Conservation (phyloP, 2,329 filamentous ascomycete species). For the Dothiorella sarmentorum region DNA sequence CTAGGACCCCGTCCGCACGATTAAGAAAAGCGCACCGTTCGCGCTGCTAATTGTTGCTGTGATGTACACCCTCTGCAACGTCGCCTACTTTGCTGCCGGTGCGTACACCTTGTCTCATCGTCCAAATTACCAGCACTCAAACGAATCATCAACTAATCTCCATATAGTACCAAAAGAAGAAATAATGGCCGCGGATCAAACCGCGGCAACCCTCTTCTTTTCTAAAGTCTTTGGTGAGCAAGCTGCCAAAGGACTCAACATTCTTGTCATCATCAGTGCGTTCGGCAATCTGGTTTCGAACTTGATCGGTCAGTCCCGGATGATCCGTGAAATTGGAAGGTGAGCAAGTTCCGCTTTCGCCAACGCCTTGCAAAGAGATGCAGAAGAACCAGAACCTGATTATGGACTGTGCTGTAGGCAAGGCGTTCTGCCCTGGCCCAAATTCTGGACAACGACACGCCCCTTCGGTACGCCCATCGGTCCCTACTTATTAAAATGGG, state of each 20-base stretch:
- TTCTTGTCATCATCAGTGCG: slow-evolving; percentile 65
- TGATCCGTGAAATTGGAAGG: slow-evolving; percentile 39
- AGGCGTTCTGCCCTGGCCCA: slow-evolving; percentile 64
- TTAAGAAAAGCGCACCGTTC: slow-evolving; percentile 59
- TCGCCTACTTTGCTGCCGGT: slow-evolving; percentile 60
- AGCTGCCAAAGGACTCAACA: slow-evolving; percentile 47
- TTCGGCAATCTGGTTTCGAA: slow-evolving; percentile 64
- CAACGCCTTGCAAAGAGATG: too few species aligned
- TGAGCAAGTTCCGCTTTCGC: too few species aligned
- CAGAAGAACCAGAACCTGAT: too few species aligned
- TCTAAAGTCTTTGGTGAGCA: slow-evolving; percentile 57
- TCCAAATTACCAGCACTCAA: too few species aligned
- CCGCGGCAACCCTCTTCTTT: slow-evolving; percentile 67
- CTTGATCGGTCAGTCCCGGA: slow-evolving; percentile 30
- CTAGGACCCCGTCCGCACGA: slow-evolving; percentile 62
- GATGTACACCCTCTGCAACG: slow-evolving; percentile 65
- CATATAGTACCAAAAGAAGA: slow-evolving; percentile 64
- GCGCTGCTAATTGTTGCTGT: slow-evolving; percentile 60
- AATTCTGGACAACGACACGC: slow-evolving; percentile 58
- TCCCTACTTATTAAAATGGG: slow-evolving; percentile 64
- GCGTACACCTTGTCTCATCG: slow-evolving; percentile 23
- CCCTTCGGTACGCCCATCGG: slow-evolving; percentile 67
- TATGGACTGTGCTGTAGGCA: too few species aligned
- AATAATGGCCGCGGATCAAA: slow-evolving; percentile 62
- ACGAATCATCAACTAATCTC: too few species aligned